Evolutionary conservation across 495 filamentous ascomycete genomes (phyloP), one percentile per base, ranked within the genome.

Genomic region (Sporormia fimetaria): DNA sequence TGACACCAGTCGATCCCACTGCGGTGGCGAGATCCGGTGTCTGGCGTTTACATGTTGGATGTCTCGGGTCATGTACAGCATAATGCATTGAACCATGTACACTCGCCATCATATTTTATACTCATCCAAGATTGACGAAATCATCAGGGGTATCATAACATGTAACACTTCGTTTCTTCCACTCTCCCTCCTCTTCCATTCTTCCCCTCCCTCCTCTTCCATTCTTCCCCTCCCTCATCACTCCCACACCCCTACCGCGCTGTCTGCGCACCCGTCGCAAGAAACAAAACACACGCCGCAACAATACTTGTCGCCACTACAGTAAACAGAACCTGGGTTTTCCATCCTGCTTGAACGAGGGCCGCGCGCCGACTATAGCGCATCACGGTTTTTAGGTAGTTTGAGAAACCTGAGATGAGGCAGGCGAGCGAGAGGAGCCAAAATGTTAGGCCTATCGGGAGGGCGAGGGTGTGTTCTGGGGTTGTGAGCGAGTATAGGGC

Each of bases 261-360:
- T 1, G 18, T 44, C 10, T 20, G 42, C 27, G 64, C 58, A 37
- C 74, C 66, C 7, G 73, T 77, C n/a, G 67, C 66, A 41, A 79
- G 51, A 42, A 80, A 75, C 44, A 80, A 49, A n/a, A 78, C 61
- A 53, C 85, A 94, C 30, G 83, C 77, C 11, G 75, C 84, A 21
- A 94, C 64, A 47, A 96, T 96, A 6, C 72, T 76, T 15, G 71
- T 62, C n/a, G 85, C 78, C 12, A 94, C 75, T 8, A 83, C 63
- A 0, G 73, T 76, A 60, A 94, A 79, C 16, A 87, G 81, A 16
- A 74, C 56, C 59, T 94, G 87, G 24, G 90, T 95, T 64, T 86
- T 93, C 78, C 82, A 88, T 22, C 90, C 90, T 33, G 76, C 83
- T 63, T 98, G 90, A 24, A 96, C 90, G 40, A 98, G 67, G 0